These are phyloP conservation scores for Schwanniomyces occidentalis DNA, from an alignment of 805 yeast genomes.

Conservation along the genomic window DNA sequence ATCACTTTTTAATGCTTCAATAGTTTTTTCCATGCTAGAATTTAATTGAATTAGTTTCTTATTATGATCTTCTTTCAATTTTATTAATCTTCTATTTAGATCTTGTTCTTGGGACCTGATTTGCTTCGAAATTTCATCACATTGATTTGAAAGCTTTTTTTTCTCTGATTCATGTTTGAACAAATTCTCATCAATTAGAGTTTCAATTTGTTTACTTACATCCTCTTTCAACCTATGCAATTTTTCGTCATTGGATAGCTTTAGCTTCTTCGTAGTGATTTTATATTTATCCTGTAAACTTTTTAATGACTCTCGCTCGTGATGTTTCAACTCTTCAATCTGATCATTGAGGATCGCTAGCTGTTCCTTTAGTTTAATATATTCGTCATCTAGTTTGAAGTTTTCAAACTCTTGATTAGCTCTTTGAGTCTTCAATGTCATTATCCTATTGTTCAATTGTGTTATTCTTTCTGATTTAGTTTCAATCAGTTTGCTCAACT, in stretches of 20 bases:
- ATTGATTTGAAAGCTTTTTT: constrained; percentile 12
- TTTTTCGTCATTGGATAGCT: constrained; percentile 19
- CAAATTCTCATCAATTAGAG: constrained; percentile 33
- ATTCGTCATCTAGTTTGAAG: constrained; percentile 31
- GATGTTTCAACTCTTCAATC: constrained; percentile 27
- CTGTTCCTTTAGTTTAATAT: constrained; percentile 38
- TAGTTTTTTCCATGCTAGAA: constrained; percentile 15
- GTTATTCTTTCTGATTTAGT: constrained; percentile 16
- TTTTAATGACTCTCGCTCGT: constrained; percentile 22
- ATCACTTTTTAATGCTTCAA: constrained; percentile 11
- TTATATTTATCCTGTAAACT: constrained; percentile 25
- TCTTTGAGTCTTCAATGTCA: constrained; percentile 36
- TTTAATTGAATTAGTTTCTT: constrained; percentile 15
- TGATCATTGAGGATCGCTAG: constrained; percentile 34
- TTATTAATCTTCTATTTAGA: constrained; percentile 21
- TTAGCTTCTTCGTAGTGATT: constrained; percentile 20
- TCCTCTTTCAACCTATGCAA: constrained; percentile 26
- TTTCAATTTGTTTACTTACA: constrained; percentile 35
- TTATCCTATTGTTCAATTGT: constrained; percentile 17
- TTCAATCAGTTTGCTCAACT: constrained; percentile 11
- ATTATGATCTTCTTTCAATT: constrained; percentile 25
- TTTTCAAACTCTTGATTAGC: constrained; percentile 38
- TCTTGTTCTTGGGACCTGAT: constrained; percentile 17
- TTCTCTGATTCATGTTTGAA: constrained; percentile 29
- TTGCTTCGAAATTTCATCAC: constrained; percentile 14